These are phyloP conservation scores for Neonectria ditissima DNA, from an alignment of 2,329 filamentous ascomycete genomes.

Conservation along the genomic window DNA sequence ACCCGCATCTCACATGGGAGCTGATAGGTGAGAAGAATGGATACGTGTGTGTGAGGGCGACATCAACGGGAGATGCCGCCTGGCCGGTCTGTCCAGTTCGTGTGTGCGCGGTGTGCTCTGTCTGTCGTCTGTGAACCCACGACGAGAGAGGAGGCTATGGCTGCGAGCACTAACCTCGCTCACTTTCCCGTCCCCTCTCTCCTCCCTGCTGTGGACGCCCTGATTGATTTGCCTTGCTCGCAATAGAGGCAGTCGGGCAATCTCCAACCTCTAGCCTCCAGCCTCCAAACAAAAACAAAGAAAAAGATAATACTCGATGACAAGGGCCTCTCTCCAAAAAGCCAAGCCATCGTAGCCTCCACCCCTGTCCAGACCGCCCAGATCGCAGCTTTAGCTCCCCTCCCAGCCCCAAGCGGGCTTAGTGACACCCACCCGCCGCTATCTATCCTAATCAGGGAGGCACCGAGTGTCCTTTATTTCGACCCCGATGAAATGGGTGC, in stretches of 20 bases:
- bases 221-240: not conserved
- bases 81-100: not conserved
- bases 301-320: too few relatives aligned
- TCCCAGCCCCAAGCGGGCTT: slow-evolving; percentile 33
- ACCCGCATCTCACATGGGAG: not conserved
- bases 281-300: too few relatives aligned
- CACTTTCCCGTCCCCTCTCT: not conserved
- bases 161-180: not conserved
- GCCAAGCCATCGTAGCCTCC: slow-evolving; percentile 35
- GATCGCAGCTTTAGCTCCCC: slow-evolving; percentile 30
- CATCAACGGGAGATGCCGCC: slow-evolving; percentile 12
- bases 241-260: too few relatives aligned
- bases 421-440: slow-evolving; percentile 29
- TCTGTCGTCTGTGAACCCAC: slow-evolving; percentile 13
- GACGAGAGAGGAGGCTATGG: not conserved
- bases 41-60: slow-evolving; percentile 13
- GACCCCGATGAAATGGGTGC: slow-evolving; percentile 9
- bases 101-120: not conserved
- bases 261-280: too few relatives aligned
- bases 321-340: slow-evolving; percentile 5
- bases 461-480: slow-evolving; percentile 23
- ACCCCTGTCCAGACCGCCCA: slow-evolving; percentile 37
- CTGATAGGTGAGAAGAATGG: not conserved
- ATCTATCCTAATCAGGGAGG: slow-evolving; percentile 38
- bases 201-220: not conserved